A percentile compares a stretch with the other conserved stretches of the same genome.
phyloP scores from a whole-genome alignment of 2,329 filamentous ascomycete species.

The Apiospora saccharicola region DNA sequence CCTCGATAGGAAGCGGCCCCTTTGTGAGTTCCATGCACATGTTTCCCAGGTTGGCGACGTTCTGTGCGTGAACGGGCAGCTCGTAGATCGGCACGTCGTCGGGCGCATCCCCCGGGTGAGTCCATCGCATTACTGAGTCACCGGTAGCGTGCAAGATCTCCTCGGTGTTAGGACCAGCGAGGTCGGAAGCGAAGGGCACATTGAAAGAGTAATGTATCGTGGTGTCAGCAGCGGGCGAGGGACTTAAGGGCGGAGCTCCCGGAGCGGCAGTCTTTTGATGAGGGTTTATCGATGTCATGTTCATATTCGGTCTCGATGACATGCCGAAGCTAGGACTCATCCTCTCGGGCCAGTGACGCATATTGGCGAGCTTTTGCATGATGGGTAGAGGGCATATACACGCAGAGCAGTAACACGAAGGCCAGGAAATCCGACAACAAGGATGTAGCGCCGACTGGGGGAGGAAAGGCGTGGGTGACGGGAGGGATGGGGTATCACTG shows the following conservation, averaged over 20 bases:
- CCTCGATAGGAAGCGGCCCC: conserved; percentile 75
- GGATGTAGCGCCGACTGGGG: conserved; percentile 20
- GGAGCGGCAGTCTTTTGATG: conserved; percentile 64
- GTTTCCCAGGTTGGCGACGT: conserved; percentile 79
- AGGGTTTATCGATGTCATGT: conserved; percentile 63
- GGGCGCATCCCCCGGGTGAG: conserved; percentile 85
- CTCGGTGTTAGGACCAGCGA: conserved; percentile 90
- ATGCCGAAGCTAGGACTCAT: conserved; percentile 74
- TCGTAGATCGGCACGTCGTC: conserved; percentile 87
- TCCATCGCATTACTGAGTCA: conserved; percentile 90
- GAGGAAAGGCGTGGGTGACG: conserved; percentile 28
- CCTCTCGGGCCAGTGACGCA: conserved; percentile 76
- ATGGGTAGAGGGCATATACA: conserved; percentile 42
- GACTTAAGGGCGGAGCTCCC: conserved; percentile 64
- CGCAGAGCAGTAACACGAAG: conserved; percentile 13
- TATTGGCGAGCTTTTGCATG: conserved; percentile 76
- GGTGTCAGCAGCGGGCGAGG: conserved; percentile 75
- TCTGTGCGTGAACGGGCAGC: conserved; percentile 89
- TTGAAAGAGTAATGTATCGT: conserved; percentile 96
- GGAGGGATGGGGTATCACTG: conserved; percentile 37
- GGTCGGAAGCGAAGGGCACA: conserved; percentile 91
- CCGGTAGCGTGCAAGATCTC: conserved; percentile 93
- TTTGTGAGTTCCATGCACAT: conserved; percentile 85
- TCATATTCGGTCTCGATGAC: conserved; percentile 61
- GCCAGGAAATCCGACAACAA: conserved; percentile 28